Percentiles rank a stretch among this genome's conserved stretches.
These are phyloP conservation scores for Herpomyces periplanetae DNA, from an alignment of 2,329 filamentous ascomycete genomes.

Conservation along the genomic window DNA sequence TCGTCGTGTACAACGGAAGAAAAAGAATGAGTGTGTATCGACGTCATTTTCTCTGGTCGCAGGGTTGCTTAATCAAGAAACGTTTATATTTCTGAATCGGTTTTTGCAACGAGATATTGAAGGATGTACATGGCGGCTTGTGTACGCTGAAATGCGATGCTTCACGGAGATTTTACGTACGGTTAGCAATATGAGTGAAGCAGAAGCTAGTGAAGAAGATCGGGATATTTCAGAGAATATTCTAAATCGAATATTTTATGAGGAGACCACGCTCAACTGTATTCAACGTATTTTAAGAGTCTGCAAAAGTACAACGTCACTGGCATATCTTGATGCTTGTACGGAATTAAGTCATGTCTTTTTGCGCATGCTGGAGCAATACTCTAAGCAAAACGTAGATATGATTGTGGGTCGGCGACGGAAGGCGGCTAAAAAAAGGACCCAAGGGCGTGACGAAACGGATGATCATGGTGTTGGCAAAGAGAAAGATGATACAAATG, in stretches of 20 bases:
- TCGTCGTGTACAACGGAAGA: slow-evolving; percentile 16
- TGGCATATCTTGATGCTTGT: slow-evolving; percentile 62
- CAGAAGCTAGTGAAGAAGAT: slow-evolving; percentile 46
- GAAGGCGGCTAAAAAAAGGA: slow-evolving; percentile 29
- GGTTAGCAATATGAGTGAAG: background rate
- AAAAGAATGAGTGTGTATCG: slow-evolving; percentile 10
- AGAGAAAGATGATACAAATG: slow-evolving; percentile 6
- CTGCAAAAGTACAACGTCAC: slow-evolving; percentile 82
- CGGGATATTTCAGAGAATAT: slow-evolving; percentile 95
- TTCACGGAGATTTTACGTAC: slow-evolving; percentile 35
- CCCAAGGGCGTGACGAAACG: too few relatives aligned
- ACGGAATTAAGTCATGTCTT: slow-evolving; percentile 78
- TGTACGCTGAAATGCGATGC: slow-evolving; percentile 61
- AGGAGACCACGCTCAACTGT: slow-evolving; percentile 65
- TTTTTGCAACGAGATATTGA: slow-evolving; percentile 41
- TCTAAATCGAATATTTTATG: slow-evolving; percentile 85
- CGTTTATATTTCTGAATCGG: slow-evolving; percentile 53
- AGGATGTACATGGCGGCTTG: slow-evolving; percentile 46
- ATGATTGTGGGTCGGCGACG: slow-evolving; percentile 60
- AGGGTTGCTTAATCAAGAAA: slow-evolving; percentile 66
- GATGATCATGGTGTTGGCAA: slow-evolving; percentile 16
- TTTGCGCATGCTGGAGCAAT: slow-evolving; percentile 54
- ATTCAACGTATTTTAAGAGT: slow-evolving; percentile 36
- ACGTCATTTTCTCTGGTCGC: slow-evolving; percentile 36
- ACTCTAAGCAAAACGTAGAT: slow-evolving; percentile 75